phyloP scores from a whole-genome alignment of 2,329 filamentous ascomycete genomes.

The Penicillium sp. region DNA sequence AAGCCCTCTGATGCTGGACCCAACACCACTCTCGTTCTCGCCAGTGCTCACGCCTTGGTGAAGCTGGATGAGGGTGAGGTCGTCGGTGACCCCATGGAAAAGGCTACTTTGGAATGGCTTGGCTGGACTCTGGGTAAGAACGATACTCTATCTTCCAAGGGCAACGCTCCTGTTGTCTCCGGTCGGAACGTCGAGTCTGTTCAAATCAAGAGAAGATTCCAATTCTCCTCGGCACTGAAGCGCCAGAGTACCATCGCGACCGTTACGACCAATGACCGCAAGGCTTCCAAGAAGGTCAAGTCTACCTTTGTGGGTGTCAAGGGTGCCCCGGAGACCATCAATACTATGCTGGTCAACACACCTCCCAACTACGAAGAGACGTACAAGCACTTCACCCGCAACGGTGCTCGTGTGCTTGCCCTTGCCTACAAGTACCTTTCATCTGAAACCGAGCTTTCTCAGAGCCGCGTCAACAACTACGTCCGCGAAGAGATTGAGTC shows the following conservation, averaged over 20 bases:
- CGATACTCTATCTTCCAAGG: conserved; percentile 73
- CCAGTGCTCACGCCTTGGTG: conserved; percentile 91
- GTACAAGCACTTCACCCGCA: conserved; percentile 95
- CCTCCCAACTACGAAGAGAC: conserved; percentile 94
- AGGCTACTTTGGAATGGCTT: conserved; percentile 83
- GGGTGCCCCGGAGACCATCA: conserved; percentile 94
- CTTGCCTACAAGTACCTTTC: conserved; percentile 92
- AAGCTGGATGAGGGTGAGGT: conserved; percentile 96
- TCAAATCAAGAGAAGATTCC: conserved; percentile 94
- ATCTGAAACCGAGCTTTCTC: conserved; percentile 74
- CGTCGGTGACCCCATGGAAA: conserved; percentile 98
- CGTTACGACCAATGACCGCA: conserved; percentile 67
- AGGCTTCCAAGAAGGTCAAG: conserved; percentile 71
- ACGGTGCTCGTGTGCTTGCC: conserved; percentile 89
- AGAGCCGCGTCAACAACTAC: conserved; percentile 84
- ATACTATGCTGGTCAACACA: conserved; percentile 80
- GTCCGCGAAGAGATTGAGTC: conserved; percentile 90
- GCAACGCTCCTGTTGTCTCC: conserved; percentile 39
- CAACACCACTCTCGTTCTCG: conserved; percentile 87
- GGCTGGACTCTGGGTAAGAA: conserved; percentile 92
- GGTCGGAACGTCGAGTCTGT: conserved; percentile 64
- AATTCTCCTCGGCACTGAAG: conserved; percentile 95
- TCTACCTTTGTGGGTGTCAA: conserved; percentile 94
- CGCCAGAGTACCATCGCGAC: conserved; percentile 92
- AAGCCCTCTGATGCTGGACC: conserved; percentile 68